Evolutionary conservation across 2,329 filamentous ascomycete species (phyloP).

Genomic region (Colletotrichum chrysophilum): DNA sequence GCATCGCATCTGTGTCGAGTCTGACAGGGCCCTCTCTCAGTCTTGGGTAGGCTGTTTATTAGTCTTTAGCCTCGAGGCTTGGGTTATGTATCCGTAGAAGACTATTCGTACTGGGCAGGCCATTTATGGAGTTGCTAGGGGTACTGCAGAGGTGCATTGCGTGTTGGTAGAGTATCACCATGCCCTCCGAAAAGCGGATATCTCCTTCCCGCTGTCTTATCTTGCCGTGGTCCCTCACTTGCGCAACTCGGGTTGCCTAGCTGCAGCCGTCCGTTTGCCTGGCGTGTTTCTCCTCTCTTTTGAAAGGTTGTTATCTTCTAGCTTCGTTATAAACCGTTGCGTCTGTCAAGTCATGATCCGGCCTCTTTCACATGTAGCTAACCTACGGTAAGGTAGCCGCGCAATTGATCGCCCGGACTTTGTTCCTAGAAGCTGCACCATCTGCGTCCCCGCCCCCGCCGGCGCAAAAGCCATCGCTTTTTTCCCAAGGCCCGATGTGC

Average conservation of each 20-base stretch:
- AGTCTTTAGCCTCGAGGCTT: neutral
- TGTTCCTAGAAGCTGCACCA: constrained; percentile 10
- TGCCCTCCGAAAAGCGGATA: neutral
- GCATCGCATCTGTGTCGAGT: neutral
- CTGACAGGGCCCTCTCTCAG: neutral
- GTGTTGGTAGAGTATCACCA: neutral
- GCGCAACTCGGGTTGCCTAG: neutral
- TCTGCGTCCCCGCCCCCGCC: constrained; percentile 12
- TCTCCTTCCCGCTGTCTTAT: neutral
- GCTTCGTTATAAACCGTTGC: neutral
- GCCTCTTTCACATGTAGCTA: neutral
- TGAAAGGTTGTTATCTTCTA: neutral
- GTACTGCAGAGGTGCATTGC: neutral
- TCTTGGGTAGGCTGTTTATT: neutral
- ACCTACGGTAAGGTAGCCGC: neutral
- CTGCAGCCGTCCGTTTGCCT: neutral
- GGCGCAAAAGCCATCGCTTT: constrained; percentile 1
- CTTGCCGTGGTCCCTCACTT: neutral
- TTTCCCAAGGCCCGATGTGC: neutral
- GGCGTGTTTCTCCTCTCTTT: neutral
- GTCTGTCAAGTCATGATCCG: neutral
- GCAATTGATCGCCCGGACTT: neutral
- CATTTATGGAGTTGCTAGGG: neutral
- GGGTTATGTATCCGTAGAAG: neutral
- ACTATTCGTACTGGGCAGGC: neutral